These are phyloP conservation scores for Ophiocordyceps sinensis DNA, from an alignment of 2,329 filamentous ascomycete species.

Conservation along the genomic window DNA sequence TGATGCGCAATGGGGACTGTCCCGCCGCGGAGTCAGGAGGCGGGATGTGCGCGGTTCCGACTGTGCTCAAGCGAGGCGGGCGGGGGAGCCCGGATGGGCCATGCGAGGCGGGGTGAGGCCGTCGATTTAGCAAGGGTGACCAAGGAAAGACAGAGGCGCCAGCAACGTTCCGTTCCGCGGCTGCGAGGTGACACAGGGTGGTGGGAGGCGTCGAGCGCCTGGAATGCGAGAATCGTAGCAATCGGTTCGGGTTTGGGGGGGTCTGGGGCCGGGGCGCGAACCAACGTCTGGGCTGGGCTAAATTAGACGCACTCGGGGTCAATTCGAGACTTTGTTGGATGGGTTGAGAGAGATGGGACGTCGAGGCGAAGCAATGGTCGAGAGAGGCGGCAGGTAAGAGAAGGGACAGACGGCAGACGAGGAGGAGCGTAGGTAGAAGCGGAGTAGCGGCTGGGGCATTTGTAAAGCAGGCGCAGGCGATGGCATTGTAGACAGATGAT, in stretches of 20 bases:
- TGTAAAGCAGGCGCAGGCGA: background rate
- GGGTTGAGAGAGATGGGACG: too few species aligned
- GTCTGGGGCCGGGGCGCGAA: background rate
- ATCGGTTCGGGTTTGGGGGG: background rate
- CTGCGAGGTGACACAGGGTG: background rate
- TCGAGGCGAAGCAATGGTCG: too few species aligned
- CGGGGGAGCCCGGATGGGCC: background rate
- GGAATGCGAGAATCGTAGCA: background rate
- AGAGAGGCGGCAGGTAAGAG: too few species aligned
- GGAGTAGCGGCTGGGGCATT: too few species aligned
- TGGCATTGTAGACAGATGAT: background rate
- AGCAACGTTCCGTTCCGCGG: background rate
- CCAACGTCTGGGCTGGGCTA: background rate
- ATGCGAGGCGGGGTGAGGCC: background rate
- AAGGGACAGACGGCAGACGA: too few species aligned
- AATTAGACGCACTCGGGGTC: background rate
- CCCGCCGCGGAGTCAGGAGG: background rate
- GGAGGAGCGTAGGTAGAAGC: too few species aligned
- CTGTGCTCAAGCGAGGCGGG: background rate
- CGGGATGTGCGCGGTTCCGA: background rate
- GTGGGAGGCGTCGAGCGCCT: background rate
- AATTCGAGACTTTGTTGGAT: too few species aligned
- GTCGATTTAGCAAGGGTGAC: background rate
- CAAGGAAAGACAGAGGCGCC: background rate
- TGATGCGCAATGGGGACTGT: background rate